Percentiles rank a stretch among this genome's conserved stretches.
Evolutionary conservation across 1,284 basidiomycete species (phyloP).

Genomic region (Heliocybe sulcata): DNA sequence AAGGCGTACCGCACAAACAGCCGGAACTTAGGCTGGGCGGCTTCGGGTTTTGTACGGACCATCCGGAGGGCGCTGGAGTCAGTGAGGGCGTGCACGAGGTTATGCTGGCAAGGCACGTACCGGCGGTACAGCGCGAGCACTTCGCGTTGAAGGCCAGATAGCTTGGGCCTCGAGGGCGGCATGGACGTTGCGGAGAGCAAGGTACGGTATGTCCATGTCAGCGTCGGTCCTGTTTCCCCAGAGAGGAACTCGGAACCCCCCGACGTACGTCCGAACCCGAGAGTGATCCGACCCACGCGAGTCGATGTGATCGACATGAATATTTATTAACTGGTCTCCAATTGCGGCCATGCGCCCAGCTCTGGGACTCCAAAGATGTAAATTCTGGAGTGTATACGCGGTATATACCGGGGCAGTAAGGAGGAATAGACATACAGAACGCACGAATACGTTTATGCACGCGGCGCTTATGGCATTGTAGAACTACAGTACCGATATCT

Average conservation of each 20-base stretch:
- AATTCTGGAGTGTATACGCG: no score
- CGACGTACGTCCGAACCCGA: background rate
- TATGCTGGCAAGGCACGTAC: constrained; percentile 25
- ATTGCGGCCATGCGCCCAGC: background rate
- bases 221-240: no score
- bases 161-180: constrained; percentile 10
- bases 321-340: background rate
- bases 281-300: background rate
- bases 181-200: background rate
- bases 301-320: background rate
- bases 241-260: background rate
- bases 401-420: no score
- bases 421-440: no score
- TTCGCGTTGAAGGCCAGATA: constrained; percentile 64
- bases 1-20: constrained; percentile 65
- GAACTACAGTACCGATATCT: no score
- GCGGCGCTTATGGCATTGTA: no score
- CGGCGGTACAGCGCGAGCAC: constrained; percentile 68
- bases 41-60: constrained; percentile 54
- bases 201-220: background rate
- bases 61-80: constrained; percentile 68
- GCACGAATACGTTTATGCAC: no score
- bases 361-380: background rate
- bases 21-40: constrained; percentile 52
- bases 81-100: background rate